Percentiles rank a stretch among this genome's conserved stretches.
These are phyloP conservation scores for Apiospora kogelbergensis DNA, from an alignment of 2,329 filamentous ascomycete genomes.

Conservation along the genomic window DNA sequence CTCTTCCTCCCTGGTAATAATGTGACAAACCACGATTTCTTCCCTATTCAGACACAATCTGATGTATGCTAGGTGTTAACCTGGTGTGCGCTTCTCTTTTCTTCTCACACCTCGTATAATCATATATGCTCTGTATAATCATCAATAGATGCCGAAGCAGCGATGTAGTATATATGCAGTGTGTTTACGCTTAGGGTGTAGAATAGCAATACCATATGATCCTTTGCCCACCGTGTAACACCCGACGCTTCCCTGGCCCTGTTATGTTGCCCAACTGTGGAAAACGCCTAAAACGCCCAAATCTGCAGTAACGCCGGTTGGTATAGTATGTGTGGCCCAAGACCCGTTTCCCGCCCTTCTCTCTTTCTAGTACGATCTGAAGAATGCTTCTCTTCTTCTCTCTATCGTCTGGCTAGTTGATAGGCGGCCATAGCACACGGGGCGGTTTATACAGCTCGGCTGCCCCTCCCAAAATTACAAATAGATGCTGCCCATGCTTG, in stretches of 20 bases:
- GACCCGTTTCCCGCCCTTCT: not conserved
- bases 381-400: not conserved
- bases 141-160: not conserved
- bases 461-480: not conserved
- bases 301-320: conserved; percentile 3
- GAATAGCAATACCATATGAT: not conserved
- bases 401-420: not conserved
- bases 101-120: conserved; percentile 3
- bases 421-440: not conserved
- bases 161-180: not conserved
- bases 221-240: not conserved
- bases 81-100: too few species aligned
- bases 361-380: not conserved
- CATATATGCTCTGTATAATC: too few species aligned
- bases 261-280: not conserved
- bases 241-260: not conserved
- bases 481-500: not conserved
- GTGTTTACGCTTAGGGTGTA: not conserved
- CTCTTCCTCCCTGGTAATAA: too few species aligned
- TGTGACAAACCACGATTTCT: too few species aligned
- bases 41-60: too few species aligned
- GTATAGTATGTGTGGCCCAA: not conserved
- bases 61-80: too few species aligned
- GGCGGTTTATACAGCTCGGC: not conserved
- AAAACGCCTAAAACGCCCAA: not conserved